These are phyloP conservation scores for Coemansia sp. DNA, from an alignment of 192 early-diverging fungal genomes.

Conservation along the genomic window DNA sequence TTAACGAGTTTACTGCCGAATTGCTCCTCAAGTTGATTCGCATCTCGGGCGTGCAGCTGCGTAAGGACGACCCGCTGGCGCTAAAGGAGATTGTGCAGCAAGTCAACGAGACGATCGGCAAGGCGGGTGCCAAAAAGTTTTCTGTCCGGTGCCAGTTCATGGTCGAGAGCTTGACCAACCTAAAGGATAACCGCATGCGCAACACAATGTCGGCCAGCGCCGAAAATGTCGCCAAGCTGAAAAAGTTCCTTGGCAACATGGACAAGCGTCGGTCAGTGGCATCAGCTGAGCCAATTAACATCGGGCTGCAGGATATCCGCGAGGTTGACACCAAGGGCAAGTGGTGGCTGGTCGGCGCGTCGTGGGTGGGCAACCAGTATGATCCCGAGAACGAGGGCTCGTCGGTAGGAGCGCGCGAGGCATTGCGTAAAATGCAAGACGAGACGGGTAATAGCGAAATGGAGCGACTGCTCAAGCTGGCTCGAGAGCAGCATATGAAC, in stretches of 20 bases:
- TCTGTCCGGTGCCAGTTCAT: constrained; percentile 82
- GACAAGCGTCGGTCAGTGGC: constrained; percentile 54
- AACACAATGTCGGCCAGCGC: constrained; percentile 61
- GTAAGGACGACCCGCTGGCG: constrained; percentile 87
- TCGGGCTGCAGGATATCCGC: constrained; percentile 83
- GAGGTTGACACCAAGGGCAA: constrained; percentile 84
- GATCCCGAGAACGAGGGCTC: constrained; percentile 2
- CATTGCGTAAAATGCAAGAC: constrained; percentile 7
- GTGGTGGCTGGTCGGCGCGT: constrained; percentile 98
- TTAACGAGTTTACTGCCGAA: constrained; percentile 88
- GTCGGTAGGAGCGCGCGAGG: constrained; percentile 10
- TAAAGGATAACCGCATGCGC: constrained; percentile 92
- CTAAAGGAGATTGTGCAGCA: constrained; percentile 86
- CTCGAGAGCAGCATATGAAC: constrained; percentile 92
- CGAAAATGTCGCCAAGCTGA: constrained; percentile 72
- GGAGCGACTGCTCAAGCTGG: constrained; percentile 75
- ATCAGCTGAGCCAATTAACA: constrained; percentile 76
- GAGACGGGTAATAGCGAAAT: constrained; percentile 29
- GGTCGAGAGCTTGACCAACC: constrained; percentile 89
- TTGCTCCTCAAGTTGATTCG: constrained; percentile 76
- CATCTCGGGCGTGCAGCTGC: constrained; percentile 79
- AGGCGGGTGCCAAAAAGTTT: constrained; percentile 39
- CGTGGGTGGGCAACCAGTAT: constrained; percentile 77
- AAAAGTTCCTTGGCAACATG: constrained; percentile 76
- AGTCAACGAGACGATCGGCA: constrained; percentile 41